Conservation (phyloP, 345 rosid species). For the Murraya paniculata region DNA sequence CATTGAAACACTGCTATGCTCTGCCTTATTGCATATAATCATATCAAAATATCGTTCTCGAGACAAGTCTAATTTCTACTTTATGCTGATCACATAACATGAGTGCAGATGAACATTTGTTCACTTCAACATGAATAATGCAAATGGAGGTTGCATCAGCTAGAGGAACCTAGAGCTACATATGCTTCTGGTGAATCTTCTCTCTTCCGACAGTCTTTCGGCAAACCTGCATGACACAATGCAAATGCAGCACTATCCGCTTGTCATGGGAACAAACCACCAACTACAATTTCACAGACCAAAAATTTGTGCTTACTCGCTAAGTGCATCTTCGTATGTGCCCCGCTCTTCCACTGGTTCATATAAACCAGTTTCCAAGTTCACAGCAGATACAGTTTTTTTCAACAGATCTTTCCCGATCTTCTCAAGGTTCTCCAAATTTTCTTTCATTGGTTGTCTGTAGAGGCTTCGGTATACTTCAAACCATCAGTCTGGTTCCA, state of each 20-base stretch:
- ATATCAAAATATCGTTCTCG: background rate
- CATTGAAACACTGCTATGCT: background rate
- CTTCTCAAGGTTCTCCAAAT: constrained; percentile 13
- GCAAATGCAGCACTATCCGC: background rate
- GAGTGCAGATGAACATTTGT: background rate
- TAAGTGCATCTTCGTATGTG: constrained; percentile 13
- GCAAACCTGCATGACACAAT: background rate
- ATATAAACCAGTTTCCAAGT: constrained; percentile 4
- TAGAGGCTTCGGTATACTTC: background rate
- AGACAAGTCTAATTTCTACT: background rate
- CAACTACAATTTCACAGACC: background rate
- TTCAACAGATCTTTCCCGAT: background rate
- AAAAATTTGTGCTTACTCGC: background rate
- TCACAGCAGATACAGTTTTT: background rate
- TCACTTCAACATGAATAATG: background rate
- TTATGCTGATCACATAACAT: background rate
- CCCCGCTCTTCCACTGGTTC: background rate
- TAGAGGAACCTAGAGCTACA: background rate
- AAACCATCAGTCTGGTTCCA: constrained; percentile 4
- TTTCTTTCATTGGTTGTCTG: constrained; percentile 2
- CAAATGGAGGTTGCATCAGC: background rate
- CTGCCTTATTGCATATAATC: background rate
- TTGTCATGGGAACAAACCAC: background rate
- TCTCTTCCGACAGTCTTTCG: background rate
- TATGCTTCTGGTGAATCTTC: background rate